Evolutionary conservation across 1,284 basidiomycete genomes (phyloP), one percentile per base, ranked within the genome.

Genomic region (Papiliotrema terrestris): DNA sequence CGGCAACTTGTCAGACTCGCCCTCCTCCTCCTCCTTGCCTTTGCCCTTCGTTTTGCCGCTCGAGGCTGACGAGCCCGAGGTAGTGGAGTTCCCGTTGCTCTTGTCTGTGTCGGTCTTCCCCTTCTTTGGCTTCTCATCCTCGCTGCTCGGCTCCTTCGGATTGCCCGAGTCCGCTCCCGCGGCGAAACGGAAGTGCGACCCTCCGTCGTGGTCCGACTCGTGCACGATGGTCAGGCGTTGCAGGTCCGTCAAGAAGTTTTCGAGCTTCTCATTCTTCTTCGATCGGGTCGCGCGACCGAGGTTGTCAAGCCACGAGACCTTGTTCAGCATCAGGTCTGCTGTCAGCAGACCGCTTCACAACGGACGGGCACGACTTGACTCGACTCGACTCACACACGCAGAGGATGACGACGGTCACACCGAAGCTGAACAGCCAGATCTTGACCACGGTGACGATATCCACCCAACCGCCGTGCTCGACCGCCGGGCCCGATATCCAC

Each of bases 391-490:
- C 50, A 73, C 46, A 78, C 51, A 81, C 77, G 39, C 81, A 71
- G 29, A 80, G 76, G 43, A 79, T 66, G 59, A 82, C 67, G 58
- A 82, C 65, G 25, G 73, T 78, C 29, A 82, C 80, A 60, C 80
- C 81, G 60, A 82, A 78, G 15, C 78, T 80, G 74, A 70, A 82
- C 25, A 67, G 67, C 80, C 80, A 83, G 59, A 83, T 71, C 62
- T 80, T 78, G 50, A 82, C 72, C 45, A 83, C 73, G 2, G 82
- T 82, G 51, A 82, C 81, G 56, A 83, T 80, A 62, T 80, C 78
- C 44, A 76, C 80, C 72, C 78, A 79, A 55, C 77, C 76, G 26
- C 73, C 70, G 50, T 73, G 77, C 54, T 78, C 67, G 46, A 66
- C 66, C 17, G 76, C 72, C 9, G 57, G 59, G 46, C 81, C 81